phyloP scores from a whole-genome alignment of 495 filamentous ascomycete species.

The Neurospora intermedia region DNA sequence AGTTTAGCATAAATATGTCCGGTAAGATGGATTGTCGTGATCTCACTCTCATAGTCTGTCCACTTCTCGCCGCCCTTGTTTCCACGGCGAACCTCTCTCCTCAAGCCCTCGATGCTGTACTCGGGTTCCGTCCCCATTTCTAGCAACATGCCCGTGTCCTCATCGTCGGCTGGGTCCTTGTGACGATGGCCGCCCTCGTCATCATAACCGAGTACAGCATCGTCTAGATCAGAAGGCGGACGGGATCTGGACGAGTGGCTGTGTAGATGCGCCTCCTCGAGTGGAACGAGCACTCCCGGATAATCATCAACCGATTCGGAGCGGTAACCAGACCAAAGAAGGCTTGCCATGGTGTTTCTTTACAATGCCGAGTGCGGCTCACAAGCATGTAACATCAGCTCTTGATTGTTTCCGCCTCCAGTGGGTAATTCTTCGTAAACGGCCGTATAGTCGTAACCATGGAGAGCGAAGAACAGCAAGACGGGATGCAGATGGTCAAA shows the following conservation, averaged over 20 bases:
- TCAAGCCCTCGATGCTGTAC: slow-evolving; percentile 41
- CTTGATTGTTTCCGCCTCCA: not conserved
- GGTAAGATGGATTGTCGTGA: not conserved
- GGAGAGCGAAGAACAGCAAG: not conserved
- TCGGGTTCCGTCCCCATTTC: slow-evolving; percentile 29
- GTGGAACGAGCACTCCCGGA: slow-evolving; percentile 33
- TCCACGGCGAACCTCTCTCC: slow-evolving; percentile 33
- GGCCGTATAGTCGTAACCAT: not conserved
- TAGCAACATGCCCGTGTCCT: slow-evolving; percentile 26
- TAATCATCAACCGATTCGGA: slow-evolving; percentile 33
- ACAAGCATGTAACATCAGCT: not conserved
- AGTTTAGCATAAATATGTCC: slow-evolving; percentile 1
- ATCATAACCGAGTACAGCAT: slow-evolving; percentile 12
- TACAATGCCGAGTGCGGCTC: not conserved
- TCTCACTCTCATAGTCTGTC: slow-evolving; percentile 41
- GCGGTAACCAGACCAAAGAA: slow-evolving; percentile 12
- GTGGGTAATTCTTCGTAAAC: not conserved
- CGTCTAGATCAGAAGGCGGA: slow-evolving; percentile 24
- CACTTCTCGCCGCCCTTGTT: slow-evolving; percentile 26
- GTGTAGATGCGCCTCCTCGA: slow-evolving; percentile 38
- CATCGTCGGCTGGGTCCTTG: slow-evolving; percentile 25
- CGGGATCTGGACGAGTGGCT: slow-evolving; percentile 31
- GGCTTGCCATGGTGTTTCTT: not conserved
- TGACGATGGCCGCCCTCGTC: slow-evolving; percentile 13
- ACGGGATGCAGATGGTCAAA: not conserved